These are phyloP conservation scores for Paulownia fortunei DNA, from an alignment of 257 asterid genomes.

Conservation along the genomic window DNA sequence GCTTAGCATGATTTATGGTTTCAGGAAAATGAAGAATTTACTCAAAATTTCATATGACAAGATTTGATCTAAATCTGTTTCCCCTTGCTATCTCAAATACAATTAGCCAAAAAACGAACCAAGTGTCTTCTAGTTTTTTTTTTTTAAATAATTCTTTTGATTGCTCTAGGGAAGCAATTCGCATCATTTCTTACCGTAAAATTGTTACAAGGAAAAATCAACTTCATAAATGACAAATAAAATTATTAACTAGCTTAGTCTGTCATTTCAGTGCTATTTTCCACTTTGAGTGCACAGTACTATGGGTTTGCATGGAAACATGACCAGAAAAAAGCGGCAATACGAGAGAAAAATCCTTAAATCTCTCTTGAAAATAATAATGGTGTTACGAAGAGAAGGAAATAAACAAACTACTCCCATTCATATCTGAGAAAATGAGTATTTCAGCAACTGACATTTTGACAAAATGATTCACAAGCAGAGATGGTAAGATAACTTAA, in stretches of 20 bases:
- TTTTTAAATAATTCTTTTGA: background rate
- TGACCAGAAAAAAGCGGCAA: too few relatives aligned
- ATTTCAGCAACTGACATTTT: background rate
- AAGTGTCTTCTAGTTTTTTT: background rate
- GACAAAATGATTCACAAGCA: background rate
- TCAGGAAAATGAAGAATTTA: too few relatives aligned
- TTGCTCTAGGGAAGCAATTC: background rate
- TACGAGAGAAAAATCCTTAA: background rate
- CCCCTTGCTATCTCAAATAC: background rate
- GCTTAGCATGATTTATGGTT: too few relatives aligned
- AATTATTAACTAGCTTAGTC: background rate
- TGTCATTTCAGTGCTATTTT: background rate
- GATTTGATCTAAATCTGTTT: background rate
- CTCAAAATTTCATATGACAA: background rate
- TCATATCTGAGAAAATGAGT: background rate
- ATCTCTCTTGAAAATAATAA: background rate
- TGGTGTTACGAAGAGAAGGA: background rate
- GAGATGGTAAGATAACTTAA: constrained; percentile 11
- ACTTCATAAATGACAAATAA: background rate
- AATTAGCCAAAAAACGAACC: background rate
- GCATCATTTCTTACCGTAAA: background rate
- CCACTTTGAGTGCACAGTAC: background rate
- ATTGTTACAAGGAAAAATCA: background rate
- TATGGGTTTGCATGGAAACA: background rate
- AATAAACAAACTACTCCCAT: background rate